These are phyloP conservation scores for Blastomyces parvus DNA, from an alignment of 2,329 filamentous ascomycete species.

Conservation along the genomic window DNA sequence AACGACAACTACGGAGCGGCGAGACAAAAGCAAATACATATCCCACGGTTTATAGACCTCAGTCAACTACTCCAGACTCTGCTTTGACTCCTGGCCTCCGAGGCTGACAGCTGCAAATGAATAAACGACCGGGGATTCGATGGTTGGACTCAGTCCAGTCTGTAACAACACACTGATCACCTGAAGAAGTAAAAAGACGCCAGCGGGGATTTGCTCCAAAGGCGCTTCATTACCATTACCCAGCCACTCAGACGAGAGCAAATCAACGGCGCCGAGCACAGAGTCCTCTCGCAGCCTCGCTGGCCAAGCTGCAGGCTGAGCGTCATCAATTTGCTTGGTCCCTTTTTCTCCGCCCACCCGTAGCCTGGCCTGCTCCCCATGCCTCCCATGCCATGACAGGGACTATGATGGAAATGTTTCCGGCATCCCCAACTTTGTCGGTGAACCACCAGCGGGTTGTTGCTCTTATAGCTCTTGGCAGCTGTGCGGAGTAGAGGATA, in stretches of 20 bases:
- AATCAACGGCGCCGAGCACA: background rate
- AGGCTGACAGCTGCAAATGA: background rate
- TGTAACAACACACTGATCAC: background rate
- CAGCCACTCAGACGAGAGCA: background rate
- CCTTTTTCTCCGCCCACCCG: constrained; percentile 1
- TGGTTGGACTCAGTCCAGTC: too few species aligned
- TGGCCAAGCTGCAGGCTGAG: background rate
- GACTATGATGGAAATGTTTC: background rate
- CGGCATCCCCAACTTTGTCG: background rate
- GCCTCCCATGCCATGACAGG: background rate
- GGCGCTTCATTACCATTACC: background rate
- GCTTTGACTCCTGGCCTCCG: background rate
- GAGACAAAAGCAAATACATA: background rate
- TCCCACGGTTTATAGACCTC: background rate
- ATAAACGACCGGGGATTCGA: background rate
- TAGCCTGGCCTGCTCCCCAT: background rate
- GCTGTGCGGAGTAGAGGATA: background rate
- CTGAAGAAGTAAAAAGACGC: background rate
- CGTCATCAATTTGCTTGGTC: background rate
- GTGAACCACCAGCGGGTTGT: background rate
- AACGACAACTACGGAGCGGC: background rate
- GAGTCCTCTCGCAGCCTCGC: background rate
- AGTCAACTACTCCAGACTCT: background rate
- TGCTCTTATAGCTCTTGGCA: background rate
- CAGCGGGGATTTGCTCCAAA: background rate